Percentiles rank a stretch among this genome's conserved stretches.
phyloP scores from a whole-genome alignment of 805 yeast genomes.

The Kodamaea laetipori region DNA sequence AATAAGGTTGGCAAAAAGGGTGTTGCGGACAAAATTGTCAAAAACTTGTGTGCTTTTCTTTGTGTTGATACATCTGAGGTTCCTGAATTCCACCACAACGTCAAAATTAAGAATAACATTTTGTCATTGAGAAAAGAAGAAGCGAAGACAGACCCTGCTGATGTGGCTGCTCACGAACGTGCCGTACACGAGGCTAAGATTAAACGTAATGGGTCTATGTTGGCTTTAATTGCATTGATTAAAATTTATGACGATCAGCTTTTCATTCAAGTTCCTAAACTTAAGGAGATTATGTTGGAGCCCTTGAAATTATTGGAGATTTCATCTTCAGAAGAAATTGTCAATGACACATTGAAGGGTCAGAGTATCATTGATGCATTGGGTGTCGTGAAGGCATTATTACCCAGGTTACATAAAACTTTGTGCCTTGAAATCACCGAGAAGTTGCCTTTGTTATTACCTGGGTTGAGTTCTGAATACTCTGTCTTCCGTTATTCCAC shows the following conservation, averaged over 20 bases:
- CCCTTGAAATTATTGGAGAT: slow-evolving; percentile 51
- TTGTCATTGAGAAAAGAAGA: slow-evolving; percentile 82
- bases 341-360: slow-evolving; percentile 54
- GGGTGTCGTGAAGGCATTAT: slow-evolving; percentile 75
- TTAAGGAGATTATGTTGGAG: slow-evolving; percentile 64
- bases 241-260: slow-evolving; percentile 52
- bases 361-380: slow-evolving; percentile 84
- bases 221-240: slow-evolving; percentile 64
- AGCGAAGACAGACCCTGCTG: slow-evolving; percentile 60
- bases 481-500: slow-evolving; percentile 89
- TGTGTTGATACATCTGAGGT: slow-evolving; percentile 97
- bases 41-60: slow-evolving; percentile 86
- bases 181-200: slow-evolving; percentile 73
- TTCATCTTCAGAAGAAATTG: slow-evolving; percentile 25
- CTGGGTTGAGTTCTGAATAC: slow-evolving; percentile 63
- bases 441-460: slow-evolving; percentile 44
- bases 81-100: slow-evolving; percentile 81
- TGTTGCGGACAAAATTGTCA: slow-evolving; percentile 85
- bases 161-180: slow-evolving; percentile 58
- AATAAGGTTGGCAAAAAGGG: slow-evolving; percentile 58
- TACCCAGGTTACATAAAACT: slow-evolving; percentile 56
- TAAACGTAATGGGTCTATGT: slow-evolving; percentile 82
- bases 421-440: slow-evolving; percentile 55
- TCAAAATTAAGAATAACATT: slow-evolving; percentile 53
- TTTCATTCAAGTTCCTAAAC: slow-evolving; percentile 65